Evolutionary conservation across 495 filamentous ascomycete species (phyloP).

Genomic region (Penicillium pancosmium): DNA sequence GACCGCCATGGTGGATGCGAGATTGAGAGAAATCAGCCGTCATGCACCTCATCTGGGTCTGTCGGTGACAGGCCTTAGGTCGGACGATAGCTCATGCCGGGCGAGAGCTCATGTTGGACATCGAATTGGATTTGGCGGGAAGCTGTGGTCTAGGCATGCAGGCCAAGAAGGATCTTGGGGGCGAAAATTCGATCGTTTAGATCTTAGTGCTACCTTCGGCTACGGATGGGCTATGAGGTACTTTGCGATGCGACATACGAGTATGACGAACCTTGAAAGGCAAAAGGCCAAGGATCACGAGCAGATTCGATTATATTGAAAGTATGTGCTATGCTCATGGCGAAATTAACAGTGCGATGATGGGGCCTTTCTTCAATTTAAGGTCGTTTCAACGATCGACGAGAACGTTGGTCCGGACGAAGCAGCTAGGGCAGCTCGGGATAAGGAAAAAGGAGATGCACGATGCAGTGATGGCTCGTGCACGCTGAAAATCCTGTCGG

Average conservation of each 20-base stretch:
- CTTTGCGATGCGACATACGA: too few relatives aligned
- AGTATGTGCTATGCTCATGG: too few relatives aligned
- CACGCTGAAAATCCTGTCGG: not conserved
- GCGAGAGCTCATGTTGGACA: not conserved
- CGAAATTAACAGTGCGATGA: not conserved
- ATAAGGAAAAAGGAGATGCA: not conserved
- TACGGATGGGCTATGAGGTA: not conserved
- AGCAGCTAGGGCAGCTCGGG: not conserved
- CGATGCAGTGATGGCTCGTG: not conserved
- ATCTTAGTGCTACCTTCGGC: not conserved
- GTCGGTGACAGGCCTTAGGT: not conserved
- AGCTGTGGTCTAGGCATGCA: not conserved
- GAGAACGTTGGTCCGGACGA: not conserved
- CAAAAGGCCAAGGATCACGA: too few relatives aligned
- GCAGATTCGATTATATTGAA: too few relatives aligned
- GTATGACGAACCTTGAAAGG: too few relatives aligned
- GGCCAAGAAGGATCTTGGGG: not conserved
- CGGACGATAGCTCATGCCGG: not conserved
- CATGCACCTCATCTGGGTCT: not conserved
- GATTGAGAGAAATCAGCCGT: not conserved
- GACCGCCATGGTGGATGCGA: not conserved
- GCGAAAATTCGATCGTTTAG: conserved; percentile 2
- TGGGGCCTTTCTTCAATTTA: not conserved
- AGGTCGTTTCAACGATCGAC: conserved; percentile 3
- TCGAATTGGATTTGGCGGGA: not conserved